Evolutionary conservation across 2,329 filamentous ascomycete species (phyloP).

Genomic region (Cryphonectria naterciae): DNA sequence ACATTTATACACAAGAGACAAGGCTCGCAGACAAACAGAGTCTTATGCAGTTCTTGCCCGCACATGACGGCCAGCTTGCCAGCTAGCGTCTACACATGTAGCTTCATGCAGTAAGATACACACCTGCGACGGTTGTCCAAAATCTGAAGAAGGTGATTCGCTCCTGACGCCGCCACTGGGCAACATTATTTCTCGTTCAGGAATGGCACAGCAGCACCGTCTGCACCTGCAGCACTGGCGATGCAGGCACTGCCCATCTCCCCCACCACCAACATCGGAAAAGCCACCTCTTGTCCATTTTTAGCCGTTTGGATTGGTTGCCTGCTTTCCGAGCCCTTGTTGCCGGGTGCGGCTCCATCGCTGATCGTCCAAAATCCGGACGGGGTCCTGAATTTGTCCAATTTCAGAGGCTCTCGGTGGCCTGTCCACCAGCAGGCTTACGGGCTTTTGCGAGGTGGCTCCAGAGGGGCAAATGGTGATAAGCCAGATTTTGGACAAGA

Average conservation of each 20-base stretch:
- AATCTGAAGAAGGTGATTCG: not conserved
- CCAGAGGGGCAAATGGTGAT: not conserved
- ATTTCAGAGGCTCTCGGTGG: not conserved
- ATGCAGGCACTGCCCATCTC: not conserved
- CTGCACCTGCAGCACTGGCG: not conserved
- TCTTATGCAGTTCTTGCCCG: not conserved
- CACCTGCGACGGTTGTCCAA: not conserved
- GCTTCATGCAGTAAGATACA: not conserved
- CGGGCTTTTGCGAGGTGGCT: not conserved
- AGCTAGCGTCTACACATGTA: not conserved
- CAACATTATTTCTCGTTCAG: not conserved
- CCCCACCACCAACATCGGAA: not conserved
- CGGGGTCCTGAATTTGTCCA: not conserved
- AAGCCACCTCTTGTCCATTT: not conserved
- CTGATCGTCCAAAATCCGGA: not conserved
- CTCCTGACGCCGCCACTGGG: not conserved
- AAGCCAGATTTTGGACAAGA: not conserved
- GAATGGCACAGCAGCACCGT: not conserved
- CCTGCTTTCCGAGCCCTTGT: not conserved
- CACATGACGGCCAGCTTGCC: not conserved
- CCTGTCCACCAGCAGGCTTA: not conserved
- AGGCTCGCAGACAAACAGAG: not conserved
- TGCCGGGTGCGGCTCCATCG: not conserved
- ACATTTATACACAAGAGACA: not conserved
- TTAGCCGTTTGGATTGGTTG: not conserved